Conservation (phyloP, 371 early-diverging fungal species). For the Mucor circinelloides region DNA sequence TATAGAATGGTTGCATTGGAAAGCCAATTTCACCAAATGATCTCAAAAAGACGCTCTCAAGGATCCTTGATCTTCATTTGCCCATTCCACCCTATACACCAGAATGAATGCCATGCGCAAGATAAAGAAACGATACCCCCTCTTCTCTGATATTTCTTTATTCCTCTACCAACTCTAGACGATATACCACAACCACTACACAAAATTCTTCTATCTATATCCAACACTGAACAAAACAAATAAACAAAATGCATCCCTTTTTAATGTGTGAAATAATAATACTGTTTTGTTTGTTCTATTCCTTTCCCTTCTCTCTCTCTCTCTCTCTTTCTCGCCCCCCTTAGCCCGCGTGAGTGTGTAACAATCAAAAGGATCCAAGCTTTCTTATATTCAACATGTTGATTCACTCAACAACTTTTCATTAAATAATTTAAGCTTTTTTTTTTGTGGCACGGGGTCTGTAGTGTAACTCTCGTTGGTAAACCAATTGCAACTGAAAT, state of each 20-base stretch:
- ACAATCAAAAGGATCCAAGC: not conserved
- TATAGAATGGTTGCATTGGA: slow-evolving; percentile 52
- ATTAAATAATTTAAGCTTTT: not conserved
- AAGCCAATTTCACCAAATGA: slow-evolving; percentile 45
- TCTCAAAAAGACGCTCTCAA: slow-evolving; percentile 35
- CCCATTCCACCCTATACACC: slow-evolving; percentile 24
- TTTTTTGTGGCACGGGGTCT: not conserved
- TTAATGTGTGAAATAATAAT: not conserved
- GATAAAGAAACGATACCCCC: not conserved
- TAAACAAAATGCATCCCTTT: not conserved
- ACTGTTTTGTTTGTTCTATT: not conserved
- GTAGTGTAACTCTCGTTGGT: not conserved
- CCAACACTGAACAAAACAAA: not conserved
- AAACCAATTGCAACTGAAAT: not conserved
- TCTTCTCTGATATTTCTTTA: not conserved
- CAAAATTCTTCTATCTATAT: not conserved
- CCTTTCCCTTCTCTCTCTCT: not conserved
- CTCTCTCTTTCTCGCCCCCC: too few relatives aligned
- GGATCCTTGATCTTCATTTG: slow-evolving; percentile 27
- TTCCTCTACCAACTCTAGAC: not conserved
- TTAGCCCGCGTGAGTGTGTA: not conserved
- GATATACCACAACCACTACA: not conserved
- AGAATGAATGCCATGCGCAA: slow-evolving; percentile 8
- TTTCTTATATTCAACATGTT: not conserved
- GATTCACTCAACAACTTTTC: not conserved